Percentiles rank a stretch among this genome's conserved stretches.
phyloP scores from a whole-genome alignment of 2,329 filamentous ascomycete genomes.

The Ophiostoma quercus region DNA sequence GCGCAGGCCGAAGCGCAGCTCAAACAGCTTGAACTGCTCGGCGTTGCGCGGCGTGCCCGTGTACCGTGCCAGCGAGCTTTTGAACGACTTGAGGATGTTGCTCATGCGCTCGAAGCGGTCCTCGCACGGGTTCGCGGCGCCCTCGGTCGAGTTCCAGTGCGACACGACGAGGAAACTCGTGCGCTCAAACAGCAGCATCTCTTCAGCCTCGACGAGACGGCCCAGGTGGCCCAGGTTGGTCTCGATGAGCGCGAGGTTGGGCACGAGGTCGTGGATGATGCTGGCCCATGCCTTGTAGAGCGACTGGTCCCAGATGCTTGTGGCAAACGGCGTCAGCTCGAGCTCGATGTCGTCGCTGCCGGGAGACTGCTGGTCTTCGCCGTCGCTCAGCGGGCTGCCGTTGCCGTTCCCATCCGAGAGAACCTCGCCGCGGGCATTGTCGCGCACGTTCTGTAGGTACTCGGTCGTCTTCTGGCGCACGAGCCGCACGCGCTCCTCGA shows the following conservation, averaged over 20 bases:
- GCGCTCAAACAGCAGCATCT: slow-evolving; percentile 89
- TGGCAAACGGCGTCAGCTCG: slow-evolving; percentile 81
- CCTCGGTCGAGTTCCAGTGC: slow-evolving; percentile 72
- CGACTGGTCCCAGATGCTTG: slow-evolving; percentile 97
- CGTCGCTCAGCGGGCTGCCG: slow-evolving; percentile 21
- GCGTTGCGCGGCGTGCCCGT: slow-evolving; percentile 75
- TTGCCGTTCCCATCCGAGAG: slow-evolving; percentile 12
- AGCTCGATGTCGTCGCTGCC: slow-evolving; percentile 40
- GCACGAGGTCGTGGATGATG: slow-evolving; percentile 97
- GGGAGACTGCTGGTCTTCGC: slow-evolving; percentile 27
- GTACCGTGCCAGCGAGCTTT: slow-evolving; percentile 73
- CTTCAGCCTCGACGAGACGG: slow-evolving; percentile 81
- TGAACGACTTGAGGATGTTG: slow-evolving; percentile 98
- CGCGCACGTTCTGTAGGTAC: slow-evolving; percentile 41
- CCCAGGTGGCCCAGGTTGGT: slow-evolving; percentile 76
- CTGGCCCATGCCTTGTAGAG: slow-evolving; percentile 97
- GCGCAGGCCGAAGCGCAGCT: slow-evolving; percentile 67
- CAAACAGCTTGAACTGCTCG: slow-evolving; percentile 75
- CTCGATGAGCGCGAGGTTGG: slow-evolving; percentile 84
- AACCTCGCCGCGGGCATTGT: slow-evolving; percentile 28
- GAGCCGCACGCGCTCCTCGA: slow-evolving; percentile 73
- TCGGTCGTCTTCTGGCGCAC: slow-evolving; percentile 68
- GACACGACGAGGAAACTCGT: slow-evolving; percentile 97
- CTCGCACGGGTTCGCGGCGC: slow-evolving; percentile 75
- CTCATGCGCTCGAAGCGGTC: slow-evolving; percentile 91